Conservation (phyloP, 2,329 filamentous ascomycete genomes). For the Xylariaceae sp. region DNA sequence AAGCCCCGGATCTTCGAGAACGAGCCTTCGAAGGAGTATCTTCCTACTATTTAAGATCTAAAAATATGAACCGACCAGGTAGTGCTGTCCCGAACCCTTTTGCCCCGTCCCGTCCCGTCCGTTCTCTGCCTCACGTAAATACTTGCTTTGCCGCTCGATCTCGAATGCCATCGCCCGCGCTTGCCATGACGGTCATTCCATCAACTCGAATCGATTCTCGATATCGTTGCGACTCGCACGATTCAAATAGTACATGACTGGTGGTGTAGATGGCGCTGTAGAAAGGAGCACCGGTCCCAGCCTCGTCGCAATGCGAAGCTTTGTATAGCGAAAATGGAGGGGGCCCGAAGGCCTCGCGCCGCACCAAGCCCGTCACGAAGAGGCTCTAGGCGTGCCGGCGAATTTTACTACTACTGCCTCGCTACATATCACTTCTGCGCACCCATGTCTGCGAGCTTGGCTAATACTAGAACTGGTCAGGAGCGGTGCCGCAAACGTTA, state of each 20-base stretch:
- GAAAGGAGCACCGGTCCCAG: conserved; percentile 10
- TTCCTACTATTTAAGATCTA: conserved; percentile 16
- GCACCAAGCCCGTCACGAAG: neutral
- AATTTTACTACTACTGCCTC: neutral
- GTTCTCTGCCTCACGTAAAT: conserved; percentile 29
- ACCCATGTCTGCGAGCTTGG: conserved; percentile 24
- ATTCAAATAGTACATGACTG: conserved; percentile 4
- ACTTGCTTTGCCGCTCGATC: conserved; percentile 29
- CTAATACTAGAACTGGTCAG: conserved; percentile 40
- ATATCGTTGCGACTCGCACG: conserved; percentile 16
- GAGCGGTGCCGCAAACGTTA: conserved; percentile 58
- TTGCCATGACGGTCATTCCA: conserved; percentile 14
- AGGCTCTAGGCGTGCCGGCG: neutral
- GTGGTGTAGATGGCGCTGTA: conserved; percentile 6
- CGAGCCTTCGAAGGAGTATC: conserved; percentile 9
- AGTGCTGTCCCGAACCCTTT: conserved; percentile 33
- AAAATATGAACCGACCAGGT: conserved; percentile 60
- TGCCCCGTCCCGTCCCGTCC: conserved; percentile 5
- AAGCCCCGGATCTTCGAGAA: conserved; percentile 9
- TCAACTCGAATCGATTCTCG: conserved; percentile 13
- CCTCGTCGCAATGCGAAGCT: conserved; percentile 16
- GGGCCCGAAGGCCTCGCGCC: neutral
- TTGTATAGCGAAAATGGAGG: neutral
- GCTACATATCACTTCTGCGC: conserved; percentile 10
- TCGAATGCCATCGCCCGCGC: conserved; percentile 25